Percentiles rank a stretch among this genome's conserved stretches.
Conservation (phyloP, 2,329 filamentous ascomycete genomes). For the Chrysosporium queenslandicum region DNA sequence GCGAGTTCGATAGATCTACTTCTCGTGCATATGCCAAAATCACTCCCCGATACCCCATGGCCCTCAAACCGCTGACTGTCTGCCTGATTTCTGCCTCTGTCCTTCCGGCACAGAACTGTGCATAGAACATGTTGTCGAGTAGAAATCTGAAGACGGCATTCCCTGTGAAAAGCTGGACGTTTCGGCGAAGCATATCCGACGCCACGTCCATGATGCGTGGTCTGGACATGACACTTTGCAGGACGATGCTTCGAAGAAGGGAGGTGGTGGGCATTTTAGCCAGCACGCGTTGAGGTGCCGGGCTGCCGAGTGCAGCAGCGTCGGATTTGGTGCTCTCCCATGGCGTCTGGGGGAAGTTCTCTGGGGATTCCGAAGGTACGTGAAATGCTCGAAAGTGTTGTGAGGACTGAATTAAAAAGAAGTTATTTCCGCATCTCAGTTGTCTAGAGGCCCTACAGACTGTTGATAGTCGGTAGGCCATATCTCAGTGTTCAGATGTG, state of each 20-base stretch:
- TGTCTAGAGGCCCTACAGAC: conserved; percentile 6
- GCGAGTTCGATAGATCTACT: conserved; percentile 41
- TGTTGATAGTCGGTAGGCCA: conserved; percentile 11
- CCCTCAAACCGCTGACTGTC: conserved; percentile 39
- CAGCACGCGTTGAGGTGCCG: conserved; percentile 9
- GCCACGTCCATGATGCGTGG: conserved; percentile 17
- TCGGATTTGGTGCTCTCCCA: conserved; percentile 8
- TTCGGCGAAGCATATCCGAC: conserved; percentile 14
- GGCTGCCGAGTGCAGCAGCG: neutral
- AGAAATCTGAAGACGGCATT: conserved; percentile 15
- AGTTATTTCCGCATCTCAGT: neutral
- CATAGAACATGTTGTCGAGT: conserved; percentile 39
- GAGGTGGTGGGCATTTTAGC: conserved; percentile 14
- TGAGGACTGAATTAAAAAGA: neutral
- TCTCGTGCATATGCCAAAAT: conserved; percentile 47
- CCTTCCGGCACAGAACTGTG: conserved; percentile 49
- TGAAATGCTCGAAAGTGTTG: conserved; percentile 4
- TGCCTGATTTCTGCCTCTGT: conserved; percentile 40
- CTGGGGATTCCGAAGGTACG: conserved; percentile 10
- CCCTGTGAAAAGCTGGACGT: conserved; percentile 15
- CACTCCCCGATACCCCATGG: conserved; percentile 44
- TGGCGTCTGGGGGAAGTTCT: conserved; percentile 9
- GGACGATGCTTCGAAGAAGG: conserved; percentile 17
- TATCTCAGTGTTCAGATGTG: neutral
- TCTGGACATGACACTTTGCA: conserved; percentile 17